Conservation (phyloP, 176 grass and related monocot genomes). For the Miscanthus lutarioriparius region DNA sequence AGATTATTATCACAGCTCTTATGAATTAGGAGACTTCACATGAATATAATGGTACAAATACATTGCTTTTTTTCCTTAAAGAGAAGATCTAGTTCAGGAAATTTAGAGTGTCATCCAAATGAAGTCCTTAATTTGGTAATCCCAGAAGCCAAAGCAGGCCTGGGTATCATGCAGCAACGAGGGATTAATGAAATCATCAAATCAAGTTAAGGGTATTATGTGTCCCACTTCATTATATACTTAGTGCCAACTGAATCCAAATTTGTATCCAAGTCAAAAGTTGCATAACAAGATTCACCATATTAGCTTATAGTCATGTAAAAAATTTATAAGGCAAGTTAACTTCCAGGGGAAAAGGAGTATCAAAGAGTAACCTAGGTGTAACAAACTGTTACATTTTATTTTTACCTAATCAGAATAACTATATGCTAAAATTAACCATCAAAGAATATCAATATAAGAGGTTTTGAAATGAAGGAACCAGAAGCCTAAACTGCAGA, state of each 20-base stretch:
- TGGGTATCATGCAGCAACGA: not conserved
- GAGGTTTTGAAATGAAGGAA: not conserved
- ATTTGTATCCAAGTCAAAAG: not conserved
- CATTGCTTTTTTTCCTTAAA: not conserved
- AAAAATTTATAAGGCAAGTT: not conserved
- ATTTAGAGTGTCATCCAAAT: constrained; percentile 8
- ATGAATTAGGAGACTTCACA: not conserved
- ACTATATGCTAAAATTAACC: not conserved
- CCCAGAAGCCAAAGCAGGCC: not conserved
- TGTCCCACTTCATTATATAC: not conserved
- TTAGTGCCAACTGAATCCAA: not conserved
- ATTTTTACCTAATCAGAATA: not conserved
- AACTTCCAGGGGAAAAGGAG: not conserved
- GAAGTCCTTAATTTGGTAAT: constrained; percentile 3
- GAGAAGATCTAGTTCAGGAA: not conserved
- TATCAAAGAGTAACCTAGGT: not conserved
- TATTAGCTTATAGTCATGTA: not conserved
- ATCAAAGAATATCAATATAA: not conserved
- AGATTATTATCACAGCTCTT: not conserved
- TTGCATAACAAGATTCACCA: not conserved
- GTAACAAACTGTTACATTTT: not conserved
- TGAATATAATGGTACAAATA: not conserved
- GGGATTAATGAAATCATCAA: not conserved
- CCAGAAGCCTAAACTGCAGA: constrained; percentile 7
- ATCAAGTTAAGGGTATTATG: not conserved